phyloP scores from a whole-genome alignment of 1,284 basidiomycete genomes.

The Marasmius oreades region DNA sequence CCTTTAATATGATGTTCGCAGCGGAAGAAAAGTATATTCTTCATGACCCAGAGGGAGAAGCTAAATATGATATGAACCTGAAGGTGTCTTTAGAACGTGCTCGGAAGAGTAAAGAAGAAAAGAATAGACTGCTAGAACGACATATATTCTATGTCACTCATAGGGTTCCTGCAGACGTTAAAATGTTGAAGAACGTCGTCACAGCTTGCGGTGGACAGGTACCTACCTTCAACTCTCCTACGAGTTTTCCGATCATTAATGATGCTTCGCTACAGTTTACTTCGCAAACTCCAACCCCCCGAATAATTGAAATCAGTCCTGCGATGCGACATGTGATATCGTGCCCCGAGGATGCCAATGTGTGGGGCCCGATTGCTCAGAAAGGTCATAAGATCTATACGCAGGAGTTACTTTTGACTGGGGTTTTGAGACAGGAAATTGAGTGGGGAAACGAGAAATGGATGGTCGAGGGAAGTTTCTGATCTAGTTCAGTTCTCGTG shows the following conservation, averaged over 20 bases:
- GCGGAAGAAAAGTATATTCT: slow-evolving; percentile 62
- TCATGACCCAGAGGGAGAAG: slow-evolving; percentile 57
- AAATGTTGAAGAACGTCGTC: slow-evolving; percentile 64
- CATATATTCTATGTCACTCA: slow-evolving; percentile 73
- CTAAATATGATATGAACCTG: slow-evolving; percentile 62
- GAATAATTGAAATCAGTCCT: slow-evolving; percentile 47
- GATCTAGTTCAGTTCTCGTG: background rate
- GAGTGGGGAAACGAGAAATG: slow-evolving; percentile 51
- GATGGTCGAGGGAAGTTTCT: slow-evolving; percentile 24
- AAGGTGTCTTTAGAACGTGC: slow-evolving; percentile 56
- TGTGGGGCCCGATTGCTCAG: slow-evolving; percentile 56
- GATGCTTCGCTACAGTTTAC: slow-evolving; percentile 31
- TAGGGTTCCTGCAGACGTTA: slow-evolving; percentile 49
- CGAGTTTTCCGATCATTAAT: background rate
- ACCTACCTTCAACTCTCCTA: slow-evolving; percentile 17
- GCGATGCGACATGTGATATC: slow-evolving; percentile 58
- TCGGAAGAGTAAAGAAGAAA: slow-evolving; percentile 29
- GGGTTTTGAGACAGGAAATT: slow-evolving; percentile 60
- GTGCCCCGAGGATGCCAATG: slow-evolving; percentile 51
- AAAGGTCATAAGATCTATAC: slow-evolving; percentile 55
- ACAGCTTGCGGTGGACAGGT: slow-evolving; percentile 68
- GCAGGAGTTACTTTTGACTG: slow-evolving; percentile 61
- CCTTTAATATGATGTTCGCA: slow-evolving; percentile 25
- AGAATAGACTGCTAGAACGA: slow-evolving; percentile 54
- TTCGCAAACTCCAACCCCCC: slow-evolving; percentile 48